Evolutionary conservation across 164 flowering plant species (phyloP).

Genomic region (Houttuynia cordata): DNA sequence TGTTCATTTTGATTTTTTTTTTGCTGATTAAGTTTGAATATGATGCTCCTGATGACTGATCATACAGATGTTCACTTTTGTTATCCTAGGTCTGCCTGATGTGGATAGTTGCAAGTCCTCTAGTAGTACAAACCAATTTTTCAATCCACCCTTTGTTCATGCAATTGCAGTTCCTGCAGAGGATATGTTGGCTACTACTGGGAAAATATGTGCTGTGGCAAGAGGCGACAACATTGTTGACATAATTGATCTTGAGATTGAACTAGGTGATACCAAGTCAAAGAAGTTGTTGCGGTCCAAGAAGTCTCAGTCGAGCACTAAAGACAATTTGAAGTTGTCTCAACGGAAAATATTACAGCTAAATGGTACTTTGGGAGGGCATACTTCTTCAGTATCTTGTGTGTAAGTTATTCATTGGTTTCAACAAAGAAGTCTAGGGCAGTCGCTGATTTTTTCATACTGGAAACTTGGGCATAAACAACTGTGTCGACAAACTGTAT

Average conservation of each 20-base stretch:
- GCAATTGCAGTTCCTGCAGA: conserved; percentile 65
- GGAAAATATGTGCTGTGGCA: conserved; percentile 67
- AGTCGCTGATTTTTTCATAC: too few species aligned
- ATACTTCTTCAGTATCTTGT: conserved; percentile 75
- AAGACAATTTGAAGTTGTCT: conserved; percentile 10
- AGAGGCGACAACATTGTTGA: conserved; percentile 81
- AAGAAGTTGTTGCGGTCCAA: conserved; percentile 29
- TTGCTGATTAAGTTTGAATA: background rate
- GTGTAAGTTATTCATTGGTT: conserved; percentile 42
- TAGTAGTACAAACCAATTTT: conserved; percentile 40
- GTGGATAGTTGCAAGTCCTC: conserved; percentile 11
- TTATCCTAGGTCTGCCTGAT: conserved; percentile 22
- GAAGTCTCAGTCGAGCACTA: conserved; percentile 31
- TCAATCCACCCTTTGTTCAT: conserved; percentile 90
- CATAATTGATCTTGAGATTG: conserved; percentile 59
- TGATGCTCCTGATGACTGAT: background rate
- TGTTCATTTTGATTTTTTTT: background rate
- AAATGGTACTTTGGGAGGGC: conserved; percentile 73
- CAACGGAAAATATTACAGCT: conserved; percentile 38
- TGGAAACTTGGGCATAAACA: too few species aligned
- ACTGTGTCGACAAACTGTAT: background rate
- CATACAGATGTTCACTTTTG: too few species aligned
- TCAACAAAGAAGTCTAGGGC: background rate
- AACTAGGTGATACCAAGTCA: conserved; percentile 33
- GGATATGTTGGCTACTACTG: conserved; percentile 57